Evolutionary conservation across 2,329 filamentous ascomycete species (phyloP).

Genomic region (Colletotrichum sp.): DNA sequence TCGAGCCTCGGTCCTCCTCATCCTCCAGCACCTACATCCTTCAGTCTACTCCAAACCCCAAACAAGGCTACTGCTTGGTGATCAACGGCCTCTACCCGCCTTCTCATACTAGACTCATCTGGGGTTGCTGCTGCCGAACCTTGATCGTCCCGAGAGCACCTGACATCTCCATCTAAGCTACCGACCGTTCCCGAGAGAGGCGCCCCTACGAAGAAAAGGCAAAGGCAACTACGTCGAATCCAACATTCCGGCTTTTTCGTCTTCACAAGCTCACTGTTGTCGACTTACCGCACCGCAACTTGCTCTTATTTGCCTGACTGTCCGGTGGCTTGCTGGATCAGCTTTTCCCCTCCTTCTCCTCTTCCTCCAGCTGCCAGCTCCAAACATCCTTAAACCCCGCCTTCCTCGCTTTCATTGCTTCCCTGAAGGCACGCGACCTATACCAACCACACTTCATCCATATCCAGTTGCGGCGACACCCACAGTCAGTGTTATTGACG

Average conservation of each 20-base stretch:
- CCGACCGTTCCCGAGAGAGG: conserved; percentile 1
- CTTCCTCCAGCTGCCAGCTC: neutral
- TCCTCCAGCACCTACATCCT: neutral
- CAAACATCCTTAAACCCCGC: neutral
- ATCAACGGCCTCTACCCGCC: conserved; percentile 8
- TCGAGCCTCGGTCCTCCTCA: neutral
- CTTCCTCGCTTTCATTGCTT: neutral
- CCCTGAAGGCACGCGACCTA: neutral
- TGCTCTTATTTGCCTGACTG: neutral
- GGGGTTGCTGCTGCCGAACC: neutral
- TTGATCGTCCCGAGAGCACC: conserved; percentile 9
- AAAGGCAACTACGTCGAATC: neutral
- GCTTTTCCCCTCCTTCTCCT: neutral
- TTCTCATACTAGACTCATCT: neutral
- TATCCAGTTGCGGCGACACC: neutral
- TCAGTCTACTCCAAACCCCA: neutral
- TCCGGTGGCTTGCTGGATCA: neutral
- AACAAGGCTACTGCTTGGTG: neutral
- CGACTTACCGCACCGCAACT: neutral
- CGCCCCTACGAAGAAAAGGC: neutral
- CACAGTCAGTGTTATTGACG: neutral
- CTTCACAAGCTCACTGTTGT: neutral
- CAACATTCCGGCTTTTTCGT: neutral
- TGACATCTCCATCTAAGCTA: conserved; percentile 5
- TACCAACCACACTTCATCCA: neutral